phyloP scores from a whole-genome alignment of 1,284 basidiomycete genomes.

The Blastosporella zonata region DNA sequence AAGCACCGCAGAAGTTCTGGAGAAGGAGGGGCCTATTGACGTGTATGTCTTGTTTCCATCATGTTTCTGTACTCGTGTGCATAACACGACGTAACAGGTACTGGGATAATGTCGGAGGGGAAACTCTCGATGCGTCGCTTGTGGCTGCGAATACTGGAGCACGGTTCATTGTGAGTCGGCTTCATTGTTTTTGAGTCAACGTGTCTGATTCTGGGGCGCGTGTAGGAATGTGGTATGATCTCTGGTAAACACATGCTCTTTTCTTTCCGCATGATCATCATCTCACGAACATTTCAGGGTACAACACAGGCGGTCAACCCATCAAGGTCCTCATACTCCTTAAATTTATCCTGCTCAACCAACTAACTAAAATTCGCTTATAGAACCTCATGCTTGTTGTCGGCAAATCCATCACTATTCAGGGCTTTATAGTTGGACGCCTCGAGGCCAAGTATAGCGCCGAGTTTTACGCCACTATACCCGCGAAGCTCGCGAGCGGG shows the following conservation, averaged over 20 bases:
- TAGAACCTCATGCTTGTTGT: constrained; percentile 35
- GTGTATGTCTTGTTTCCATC: constrained; percentile 32
- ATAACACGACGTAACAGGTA: constrained; percentile 34
- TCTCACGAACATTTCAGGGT: constrained; percentile 22
- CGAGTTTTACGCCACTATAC: constrained; percentile 51
- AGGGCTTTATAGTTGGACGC: constrained; percentile 58
- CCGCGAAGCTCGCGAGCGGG: constrained; percentile 49
- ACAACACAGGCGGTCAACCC: constrained; percentile 30
- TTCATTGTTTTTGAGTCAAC: background rate
- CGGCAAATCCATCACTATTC: constrained; percentile 43
- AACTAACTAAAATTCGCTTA: background rate
- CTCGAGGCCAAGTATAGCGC: constrained; percentile 28
- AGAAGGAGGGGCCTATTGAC: constrained; percentile 55
- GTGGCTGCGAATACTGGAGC: constrained; percentile 47
- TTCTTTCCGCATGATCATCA: background rate
- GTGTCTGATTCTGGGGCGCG: background rate
- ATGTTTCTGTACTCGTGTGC: background rate
- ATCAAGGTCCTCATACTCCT: constrained; percentile 26
- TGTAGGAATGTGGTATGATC: constrained; percentile 37
- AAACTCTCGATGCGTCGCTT: constrained; percentile 59
- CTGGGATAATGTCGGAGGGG: constrained; percentile 55
- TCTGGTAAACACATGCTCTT: constrained; percentile 17
- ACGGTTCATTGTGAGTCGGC: constrained; percentile 45
- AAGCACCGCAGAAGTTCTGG: constrained; percentile 48
- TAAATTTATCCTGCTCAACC: background rate